Evolutionary conservation across 352 stramenopile species (phyloP), one percentile per base, ranked within the genome.

Genomic region (Halophytophthora polymorphica): DNA sequence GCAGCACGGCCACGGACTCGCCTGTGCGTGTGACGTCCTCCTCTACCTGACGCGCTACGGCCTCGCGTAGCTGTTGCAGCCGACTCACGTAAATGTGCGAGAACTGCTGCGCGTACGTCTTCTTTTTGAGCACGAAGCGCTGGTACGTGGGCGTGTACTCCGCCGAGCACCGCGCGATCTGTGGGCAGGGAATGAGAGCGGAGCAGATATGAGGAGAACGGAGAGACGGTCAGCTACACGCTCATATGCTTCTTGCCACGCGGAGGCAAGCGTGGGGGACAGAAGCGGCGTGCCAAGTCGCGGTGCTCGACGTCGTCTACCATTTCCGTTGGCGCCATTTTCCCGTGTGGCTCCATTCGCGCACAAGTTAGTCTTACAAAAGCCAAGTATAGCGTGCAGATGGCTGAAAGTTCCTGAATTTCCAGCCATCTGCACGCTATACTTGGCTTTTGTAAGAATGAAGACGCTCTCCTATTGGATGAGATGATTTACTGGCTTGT

Each of bases 21-120:
- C 21, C 33, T 3, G 47, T 59, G 6, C 39, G 37, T n/a, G n/a
- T n/a, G 22, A 12, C n/a, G 28, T 75, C 66, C 8, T 75, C 52
- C 22, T 82, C 64, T 15, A 90, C 69, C 29, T 72, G 67, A 2
- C 59, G 58, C 23, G 64, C 53, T 28, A 96, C 68, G 2, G 71
- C 53, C 22, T 83, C 70, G 22, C 86, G 85, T 40, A 97, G 75
- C 53, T 69, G 59, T 47, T 72, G 61, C 54, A 96, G 56, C 2
- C 88, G 83, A 55, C 71, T 90, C 52, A 92, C 75, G 66, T 97
- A 97, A 33, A 97, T 86, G 67, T 96, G 86, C 52, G 80, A 93
- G 68, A 90, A 97, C 63, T 97, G 89, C 61, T 92, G 84, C 13
- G 65, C 73, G 64, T 91, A 97, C 54, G 53, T 80, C 58, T 91